phyloP scores from a whole-genome alignment of 2,329 filamentous ascomycete genomes.

The Dactylellina drechsleri region DNA sequence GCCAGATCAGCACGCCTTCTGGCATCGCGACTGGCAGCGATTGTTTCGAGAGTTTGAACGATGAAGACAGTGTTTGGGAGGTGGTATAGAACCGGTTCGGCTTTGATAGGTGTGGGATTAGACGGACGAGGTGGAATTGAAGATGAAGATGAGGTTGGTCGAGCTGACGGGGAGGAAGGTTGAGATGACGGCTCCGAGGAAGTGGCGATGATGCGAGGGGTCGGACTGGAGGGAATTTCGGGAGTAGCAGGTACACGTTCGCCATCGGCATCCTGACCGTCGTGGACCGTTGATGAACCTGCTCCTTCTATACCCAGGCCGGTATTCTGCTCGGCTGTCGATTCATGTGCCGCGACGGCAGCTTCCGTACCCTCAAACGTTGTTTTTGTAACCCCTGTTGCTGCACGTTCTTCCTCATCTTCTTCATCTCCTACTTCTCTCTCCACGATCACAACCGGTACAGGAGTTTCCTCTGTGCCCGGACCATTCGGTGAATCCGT shows the following conservation, averaged over 20 bases:
- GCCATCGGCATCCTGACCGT: conserved; percentile 14
- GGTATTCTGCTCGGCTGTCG: background rate
- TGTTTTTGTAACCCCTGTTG: background rate
- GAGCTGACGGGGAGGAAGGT: conserved; percentile 33
- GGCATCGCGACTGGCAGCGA: conserved; percentile 90
- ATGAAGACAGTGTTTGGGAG: conserved; percentile 86
- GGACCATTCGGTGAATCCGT: background rate
- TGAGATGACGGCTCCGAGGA: conserved; percentile 34
- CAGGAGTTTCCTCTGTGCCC: background rate
- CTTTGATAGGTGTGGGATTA: conserved; percentile 33
- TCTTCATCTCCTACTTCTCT: background rate
- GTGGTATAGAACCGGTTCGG: conserved; percentile 37
- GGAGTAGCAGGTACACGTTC: conserved; percentile 15
- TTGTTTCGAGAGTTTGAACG: conserved; percentile 89
- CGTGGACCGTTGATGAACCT: background rate
- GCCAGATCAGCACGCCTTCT: conserved; percentile 84
- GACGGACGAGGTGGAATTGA: conserved; percentile 37
- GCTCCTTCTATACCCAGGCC: conserved; percentile 18
- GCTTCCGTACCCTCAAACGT: conserved; percentile 9
- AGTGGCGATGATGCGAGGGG: conserved; percentile 46
- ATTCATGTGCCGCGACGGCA: background rate
- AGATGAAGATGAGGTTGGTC: conserved; percentile 43
- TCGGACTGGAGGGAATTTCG: conserved; percentile 35
- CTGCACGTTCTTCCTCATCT: background rate
- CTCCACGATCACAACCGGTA: conserved; percentile 1